Base-by-base conservation (phyloP, 2,329 filamentous ascomycete genomes). In the Ceratocystis cubensis region DNA sequence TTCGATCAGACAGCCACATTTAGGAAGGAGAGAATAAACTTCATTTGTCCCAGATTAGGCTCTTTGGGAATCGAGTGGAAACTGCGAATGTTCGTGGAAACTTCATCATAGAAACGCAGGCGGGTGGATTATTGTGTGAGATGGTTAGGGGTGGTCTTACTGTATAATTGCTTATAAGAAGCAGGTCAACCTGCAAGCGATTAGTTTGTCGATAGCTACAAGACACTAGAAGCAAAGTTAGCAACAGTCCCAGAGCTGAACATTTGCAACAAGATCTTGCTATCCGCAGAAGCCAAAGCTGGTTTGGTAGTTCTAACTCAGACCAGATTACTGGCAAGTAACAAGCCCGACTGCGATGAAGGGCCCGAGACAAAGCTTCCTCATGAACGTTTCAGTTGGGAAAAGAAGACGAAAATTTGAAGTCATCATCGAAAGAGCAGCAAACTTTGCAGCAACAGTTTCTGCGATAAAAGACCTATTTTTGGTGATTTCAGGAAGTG, bases 261-360 rank as follows among this genome's bases (percentile, higher is more conserved):
- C 68, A 65, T 65, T 46, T 25, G 57, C 57, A 63, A 69, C 64
- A 62, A 64, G 62, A 63, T 20, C 22, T 25, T 20, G 20, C 17
- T 56, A 50, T 37, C 44, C 28, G 48, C 28, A 61, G 61, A 33
- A 20, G 53, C 20, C 59, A 56, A 63, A 46, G 45, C 67, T 69
- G 59, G 68, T 64, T 61, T 25, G 63, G 61, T 70, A 65, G 61
- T 63, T 70, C 65, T 70, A 72, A 72, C 64, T 91, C 88, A 91
- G 88, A 89, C 85, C 85, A 82, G 77, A 80, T 87, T 91, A 91
- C 88, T 92, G 88, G 88, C 88, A 89, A 91, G 88, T 91, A 91
- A 87, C 88, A 89, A 86, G 84, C 64, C 66, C 66, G 45, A 62
- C 82, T 76, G 74, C 76, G 80, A 75, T 79, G 73, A 75, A 74